These are phyloP conservation scores for Cardiospermum halicacabum DNA, from an alignment of 345 rosid species.

Conservation along the genomic window DNA sequence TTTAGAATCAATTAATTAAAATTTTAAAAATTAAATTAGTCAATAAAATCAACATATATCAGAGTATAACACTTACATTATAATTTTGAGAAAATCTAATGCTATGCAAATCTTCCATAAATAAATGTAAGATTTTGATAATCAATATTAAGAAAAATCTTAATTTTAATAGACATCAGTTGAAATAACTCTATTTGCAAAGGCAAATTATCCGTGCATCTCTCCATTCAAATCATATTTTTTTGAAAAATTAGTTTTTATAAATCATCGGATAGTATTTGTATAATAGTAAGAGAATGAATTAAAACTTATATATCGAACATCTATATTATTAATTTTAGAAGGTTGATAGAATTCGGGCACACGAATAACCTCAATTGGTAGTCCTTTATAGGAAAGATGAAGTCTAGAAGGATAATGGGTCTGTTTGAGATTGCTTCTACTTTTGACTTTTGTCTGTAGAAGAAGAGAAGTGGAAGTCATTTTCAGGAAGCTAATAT, in stretches of 20 bases:
- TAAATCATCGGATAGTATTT: slow-evolving; percentile 1
- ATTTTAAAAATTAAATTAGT: not conserved
- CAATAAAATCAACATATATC: not conserved
- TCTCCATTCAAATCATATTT: slow-evolving; percentile 17
- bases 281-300: slow-evolving; percentile 20
- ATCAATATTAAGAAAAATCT: slow-evolving; percentile 24
- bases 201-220: slow-evolving; percentile 20
- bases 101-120: slow-evolving; percentile 8
- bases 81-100: slow-evolving; percentile 13
- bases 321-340: slow-evolving; percentile 21
- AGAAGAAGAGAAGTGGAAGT: too few relatives aligned
- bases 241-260: slow-evolving; percentile 6
- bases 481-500: too few relatives aligned
- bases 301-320: slow-evolving; percentile 19
- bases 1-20: not conserved
- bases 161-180: slow-evolving; percentile 27
- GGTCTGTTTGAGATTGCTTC: too few relatives aligned
- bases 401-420: slow-evolving; percentile 27
- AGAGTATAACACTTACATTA: slow-evolving; percentile 26
- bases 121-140: slow-evolving; percentile 17
- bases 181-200: slow-evolving; percentile 16
- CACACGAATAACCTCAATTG: slow-evolving; percentile 20
- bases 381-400: slow-evolving; percentile 23
- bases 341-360: slow-evolving; percentile 33
- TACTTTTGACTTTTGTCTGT: too few relatives aligned